These are phyloP conservation scores for Cucurbita moschata DNA, from an alignment of 306 rosid genomes.

Conservation along the genomic window DNA sequence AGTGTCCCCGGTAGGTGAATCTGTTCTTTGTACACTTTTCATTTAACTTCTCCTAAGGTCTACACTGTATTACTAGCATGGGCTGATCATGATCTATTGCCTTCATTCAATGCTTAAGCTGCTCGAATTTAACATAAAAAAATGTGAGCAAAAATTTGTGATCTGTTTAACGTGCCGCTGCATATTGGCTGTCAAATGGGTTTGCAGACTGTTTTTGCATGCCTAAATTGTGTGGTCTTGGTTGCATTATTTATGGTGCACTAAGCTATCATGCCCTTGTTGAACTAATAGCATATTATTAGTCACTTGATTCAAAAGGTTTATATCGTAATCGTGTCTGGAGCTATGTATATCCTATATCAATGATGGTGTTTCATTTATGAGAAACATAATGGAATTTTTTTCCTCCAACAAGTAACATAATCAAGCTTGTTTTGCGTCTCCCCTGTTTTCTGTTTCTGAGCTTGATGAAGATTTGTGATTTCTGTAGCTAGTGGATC, in stretches of 20 bases:
- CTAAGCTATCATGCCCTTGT: not conserved
- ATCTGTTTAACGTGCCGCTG: not conserved
- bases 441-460: not conserved
- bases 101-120: not conserved
- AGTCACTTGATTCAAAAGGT: not conserved
- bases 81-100: not conserved
- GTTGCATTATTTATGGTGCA: not conserved
- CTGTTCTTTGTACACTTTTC: not conserved
- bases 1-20: slow-evolving; percentile 34
- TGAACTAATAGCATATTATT: not conserved
- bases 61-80: not conserved
- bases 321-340: not conserved
- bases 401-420: no score
- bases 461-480: slow-evolving; percentile 6
- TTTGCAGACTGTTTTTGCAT: not conserved
- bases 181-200: not conserved
- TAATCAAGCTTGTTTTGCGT: not conserved
- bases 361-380: not conserved
- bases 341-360: not conserved
- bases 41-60: not conserved
- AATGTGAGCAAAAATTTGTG: not conserved
- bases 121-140: not conserved
- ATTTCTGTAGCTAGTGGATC: slow-evolving; percentile 28
- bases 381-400: not conserved
- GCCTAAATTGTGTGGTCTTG: not conserved